A percentile compares a stretch with the other conserved stretches of the same genome.
Conservation (phyloP, 164 flowering plant genomes). For the Umbellularia californica region DNA sequence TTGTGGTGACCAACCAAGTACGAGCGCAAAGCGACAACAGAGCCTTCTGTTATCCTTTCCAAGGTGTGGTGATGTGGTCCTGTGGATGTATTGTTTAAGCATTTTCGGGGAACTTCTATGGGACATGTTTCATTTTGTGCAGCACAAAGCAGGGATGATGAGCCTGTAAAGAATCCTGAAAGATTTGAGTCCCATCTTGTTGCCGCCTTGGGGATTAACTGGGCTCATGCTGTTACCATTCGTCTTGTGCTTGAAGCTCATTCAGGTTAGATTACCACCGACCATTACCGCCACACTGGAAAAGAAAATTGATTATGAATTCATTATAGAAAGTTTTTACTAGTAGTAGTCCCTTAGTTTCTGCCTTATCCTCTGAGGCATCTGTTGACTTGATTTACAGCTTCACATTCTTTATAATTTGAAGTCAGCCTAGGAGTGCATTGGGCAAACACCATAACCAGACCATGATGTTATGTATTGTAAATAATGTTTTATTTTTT, state of each 20-base stretch:
- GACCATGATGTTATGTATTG: no score
- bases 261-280: constrained; percentile 41
- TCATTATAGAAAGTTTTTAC: background rate
- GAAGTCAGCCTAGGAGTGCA: no score
- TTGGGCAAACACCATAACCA: no score
- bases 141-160: constrained; percentile 31
- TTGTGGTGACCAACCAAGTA: constrained; percentile 86
- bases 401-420: no score
- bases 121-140: constrained; percentile 16
- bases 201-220: constrained; percentile 75
- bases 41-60: constrained; percentile 46
- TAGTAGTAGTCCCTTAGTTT: background rate
- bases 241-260: constrained; percentile 70
- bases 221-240: constrained; percentile 88
- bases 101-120: constrained; percentile 4
- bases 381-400: no score
- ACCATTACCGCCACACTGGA: no score
- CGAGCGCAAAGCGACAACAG: constrained; percentile 52
- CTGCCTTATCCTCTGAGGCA: background rate
- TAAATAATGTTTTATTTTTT: no score
- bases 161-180: constrained; percentile 20
- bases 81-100: background rate
- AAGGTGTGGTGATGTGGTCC: constrained; percentile 34
- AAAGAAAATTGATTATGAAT: no score
- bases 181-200: constrained; percentile 57